Evolutionary conservation across 83 land plant genomes (phyloP), one percentile per base, ranked within the genome.

Genomic region (Diphasiastrum complanatum): DNA sequence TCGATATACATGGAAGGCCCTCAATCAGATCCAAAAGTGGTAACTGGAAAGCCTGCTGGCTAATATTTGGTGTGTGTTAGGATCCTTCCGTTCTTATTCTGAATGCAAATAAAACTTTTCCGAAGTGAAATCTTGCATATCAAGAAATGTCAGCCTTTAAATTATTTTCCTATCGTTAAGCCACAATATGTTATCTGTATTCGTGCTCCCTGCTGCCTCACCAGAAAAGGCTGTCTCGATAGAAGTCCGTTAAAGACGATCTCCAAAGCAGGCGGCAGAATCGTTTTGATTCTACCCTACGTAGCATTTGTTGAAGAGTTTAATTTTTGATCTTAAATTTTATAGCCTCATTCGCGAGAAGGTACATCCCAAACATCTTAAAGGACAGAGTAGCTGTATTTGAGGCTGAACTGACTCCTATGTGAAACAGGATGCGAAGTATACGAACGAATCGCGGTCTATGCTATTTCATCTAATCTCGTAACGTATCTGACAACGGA

Each of bases 261-360:
- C n/a, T n/a, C n/a, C n/a, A n/a, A n/a, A n/a, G n/a, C n/a, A n/a
- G n/a, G n/a, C n/a, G n/a, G n/a, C n/a, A n/a, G n/a, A n/a, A n/a
- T n/a, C n/a, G n/a, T n/a, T n/a, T n/a, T n/a, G n/a, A n/a, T n/a
- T n/a, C n/a, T n/a, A n/a, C n/a, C n/a, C n/a, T n/a, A n/a, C n/a
- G n/a, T n/a, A n/a, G n/a, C n/a, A n/a, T n/a, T n/a, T n/a, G n/a
- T n/a, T n/a, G n/a, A n/a, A n/a, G n/a, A n/a, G n/a, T n/a, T n/a
- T n/a, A n/a, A n/a, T n/a, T n/a, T n/a, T n/a, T n/a, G n/a, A n/a
- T n/a, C n/a, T n/a, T n/a, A n/a, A n/a, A n/a, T n/a, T n/a, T n/a
- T n/a, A n/a, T n/a, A n/a, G n/a, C n/a, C 24, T 66, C 81, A 34
- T 72, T 75, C 45, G 73, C 84, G 23, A 72, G 74, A 25, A 63